Evolutionary conservation across 192 early-diverging fungal species (phyloP).

Genomic region (Backusella morwellensis): DNA sequence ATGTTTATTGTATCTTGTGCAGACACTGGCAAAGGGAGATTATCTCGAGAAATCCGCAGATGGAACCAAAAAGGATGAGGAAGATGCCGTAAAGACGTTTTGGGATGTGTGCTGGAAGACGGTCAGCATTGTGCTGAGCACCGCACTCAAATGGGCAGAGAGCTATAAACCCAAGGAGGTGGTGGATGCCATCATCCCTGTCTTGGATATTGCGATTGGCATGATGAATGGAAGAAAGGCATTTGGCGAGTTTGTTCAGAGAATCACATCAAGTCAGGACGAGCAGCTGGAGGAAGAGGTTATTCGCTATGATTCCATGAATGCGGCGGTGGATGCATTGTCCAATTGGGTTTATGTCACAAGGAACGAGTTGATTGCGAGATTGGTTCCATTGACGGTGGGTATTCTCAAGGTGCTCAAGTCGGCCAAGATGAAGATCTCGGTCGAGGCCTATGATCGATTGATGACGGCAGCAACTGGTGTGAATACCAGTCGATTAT

Average conservation of each 20-base stretch:
- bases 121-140: conserved; percentile 7
- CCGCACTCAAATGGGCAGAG: conserved; percentile 23
- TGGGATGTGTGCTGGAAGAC: conserved; percentile 26
- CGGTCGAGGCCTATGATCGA: conserved; percentile 24
- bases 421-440: conserved; percentile 16
- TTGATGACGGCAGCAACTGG: conserved; percentile 33
- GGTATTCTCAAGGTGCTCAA: conserved; percentile 16
- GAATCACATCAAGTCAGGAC: background rate
- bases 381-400: conserved; percentile 21
- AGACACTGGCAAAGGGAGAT: background rate
- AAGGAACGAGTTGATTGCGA: conserved; percentile 13
- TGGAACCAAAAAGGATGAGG: conserved; percentile 8
- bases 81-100: conserved; percentile 5
- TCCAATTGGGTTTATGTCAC: conserved; percentile 37
- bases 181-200: conserved; percentile 16
- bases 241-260: background rate
- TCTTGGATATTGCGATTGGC: conserved; percentile 17
- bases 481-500: conserved; percentile 14
- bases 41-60: conserved; percentile 2
- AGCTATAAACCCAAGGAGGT: conserved; percentile 18
- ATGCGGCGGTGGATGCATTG: conserved; percentile 14
- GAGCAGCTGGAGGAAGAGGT: background rate
- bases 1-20: background rate
- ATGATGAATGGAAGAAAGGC: conserved; percentile 1
- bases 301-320: conserved; percentile 3